Conservation (phyloP, 441 rosid genomes). For the Flueggea neowawraea region DNA sequence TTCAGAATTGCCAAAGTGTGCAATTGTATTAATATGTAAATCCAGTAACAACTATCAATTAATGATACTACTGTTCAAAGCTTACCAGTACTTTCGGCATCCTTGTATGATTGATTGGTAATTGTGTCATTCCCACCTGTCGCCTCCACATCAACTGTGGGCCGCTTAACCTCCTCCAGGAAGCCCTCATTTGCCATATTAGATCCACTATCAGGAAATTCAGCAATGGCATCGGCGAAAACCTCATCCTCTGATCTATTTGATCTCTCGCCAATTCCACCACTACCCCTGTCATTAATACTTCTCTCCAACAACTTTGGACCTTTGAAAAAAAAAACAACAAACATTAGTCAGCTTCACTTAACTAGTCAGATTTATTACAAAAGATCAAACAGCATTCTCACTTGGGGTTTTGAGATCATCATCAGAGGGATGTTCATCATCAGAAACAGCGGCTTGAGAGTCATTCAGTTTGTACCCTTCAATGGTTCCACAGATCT, state of each 20-base stretch:
- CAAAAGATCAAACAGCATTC: slow-evolving; percentile 7
- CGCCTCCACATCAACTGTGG: not conserved
- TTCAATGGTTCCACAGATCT: slow-evolving; percentile 73
- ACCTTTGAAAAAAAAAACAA: slow-evolving; percentile 35
- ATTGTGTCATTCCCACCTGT: too few relatives aligned
- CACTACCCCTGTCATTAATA: slow-evolving; percentile 23
- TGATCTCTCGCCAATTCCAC: slow-evolving; percentile 31
- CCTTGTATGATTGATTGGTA: too few relatives aligned
- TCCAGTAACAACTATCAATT: not conserved
- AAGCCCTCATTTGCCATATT: slow-evolving; percentile 21
- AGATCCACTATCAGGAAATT: slow-evolving; percentile 42
- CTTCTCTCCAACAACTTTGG: slow-evolving; percentile 32
- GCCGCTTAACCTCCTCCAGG: slow-evolving; percentile 22
- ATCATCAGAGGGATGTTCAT: slow-evolving; percentile 49
- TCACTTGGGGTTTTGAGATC: slow-evolving; percentile 52
- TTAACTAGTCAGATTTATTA: not conserved
- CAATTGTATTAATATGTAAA: not conserved
- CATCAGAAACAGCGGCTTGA: slow-evolving; percentile 32
- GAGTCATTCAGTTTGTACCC: slow-evolving; percentile 52
- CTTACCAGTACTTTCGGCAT: slow-evolving; percentile 19
- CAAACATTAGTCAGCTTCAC: slow-evolving; percentile 4
- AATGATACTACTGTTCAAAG: slow-evolving; percentile 9
- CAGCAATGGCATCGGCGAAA: slow-evolving; percentile 61
- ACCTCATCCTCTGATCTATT: slow-evolving; percentile 51
- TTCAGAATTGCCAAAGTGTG: not conserved